Base-by-base conservation (phyloP, 805 yeast genomes). In the Wickerhamia fluorescens region DNA sequence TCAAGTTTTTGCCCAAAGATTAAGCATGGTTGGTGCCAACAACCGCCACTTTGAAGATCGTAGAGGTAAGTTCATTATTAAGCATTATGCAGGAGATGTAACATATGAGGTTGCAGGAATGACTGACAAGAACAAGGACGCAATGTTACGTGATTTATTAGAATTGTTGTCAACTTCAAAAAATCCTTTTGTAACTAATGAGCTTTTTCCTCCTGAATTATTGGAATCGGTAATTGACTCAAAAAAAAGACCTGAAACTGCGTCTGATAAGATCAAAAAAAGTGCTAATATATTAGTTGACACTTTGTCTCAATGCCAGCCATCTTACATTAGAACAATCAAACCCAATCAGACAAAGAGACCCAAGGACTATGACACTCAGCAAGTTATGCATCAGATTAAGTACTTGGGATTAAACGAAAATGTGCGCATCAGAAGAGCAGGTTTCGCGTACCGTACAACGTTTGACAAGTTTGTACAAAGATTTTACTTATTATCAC, bases 61-160 rank as follows among this genome's bases (percentile, higher is more conserved):
- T 49, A 78, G 83, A 38, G 73, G 78, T 19, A 89, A 92, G 54
- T 92, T 92, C 43, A 63, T 92, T 31, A 75, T 92, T 49, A 88
- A 85, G 60, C 99, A 92, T 59, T 92, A 92, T 61, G 99, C 99
- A 14, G 98, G 98, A 51, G 98, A 92, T 61, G 99, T 92, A 27
- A 82, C 87, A 8, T 92, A 92, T 51, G 95, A 88, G 38, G 78
- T 88, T 30, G 62, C 68, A 17, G 81, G 83, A 5, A 87, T 92
- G 84, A 92, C 98, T 3, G 97, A 92, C 56, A 92, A 92, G 58
- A 92, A 92, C 56, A 92, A 92, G 58, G 99, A 92, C 54, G 89
- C 84, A 45, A 68, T 92, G 71, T 75, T 85, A 56, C 81, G 84
- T 51, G 96, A 88, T 58, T 63, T 92, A 46, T 68, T 87, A 35